phyloP scores from a whole-genome alignment of 208 protist genomes.

The Endotrypanum monterogeii region DNA sequence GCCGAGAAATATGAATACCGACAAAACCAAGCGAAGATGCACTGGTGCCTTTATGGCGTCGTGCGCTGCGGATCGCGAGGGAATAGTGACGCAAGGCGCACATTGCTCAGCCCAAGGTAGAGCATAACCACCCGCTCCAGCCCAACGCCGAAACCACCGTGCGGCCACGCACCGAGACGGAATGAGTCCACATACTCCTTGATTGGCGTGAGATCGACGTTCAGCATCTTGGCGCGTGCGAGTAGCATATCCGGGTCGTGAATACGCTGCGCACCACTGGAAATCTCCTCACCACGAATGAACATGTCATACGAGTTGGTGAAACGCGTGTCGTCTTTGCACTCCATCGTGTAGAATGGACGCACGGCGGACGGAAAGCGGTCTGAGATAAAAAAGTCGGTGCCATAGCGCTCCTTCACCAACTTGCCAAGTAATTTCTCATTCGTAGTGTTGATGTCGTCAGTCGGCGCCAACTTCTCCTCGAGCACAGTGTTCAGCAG shows the following conservation, averaged over 20 bases:
- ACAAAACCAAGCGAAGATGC: not conserved
- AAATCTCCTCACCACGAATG: slow-evolving; percentile 99
- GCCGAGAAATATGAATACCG: not conserved
- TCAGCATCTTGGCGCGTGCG: slow-evolving; percentile 71
- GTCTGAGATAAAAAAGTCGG: slow-evolving; percentile 99
- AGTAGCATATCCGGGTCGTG: slow-evolving; percentile 96
- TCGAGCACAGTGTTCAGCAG: slow-evolving; percentile 91
- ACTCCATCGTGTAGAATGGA: slow-evolving; percentile 99
- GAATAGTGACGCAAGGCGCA: slow-evolving; percentile 98
- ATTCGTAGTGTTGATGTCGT: slow-evolving; percentile 95
- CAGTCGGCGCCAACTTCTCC: slow-evolving; percentile 79
- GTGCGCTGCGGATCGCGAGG: slow-evolving; percentile 98
- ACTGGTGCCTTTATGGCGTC: slow-evolving; percentile 64
- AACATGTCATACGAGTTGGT: slow-evolving; percentile 99
- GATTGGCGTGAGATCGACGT: slow-evolving; percentile 89
- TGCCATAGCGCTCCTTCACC: slow-evolving; percentile 98
- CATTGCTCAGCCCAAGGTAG: slow-evolving; percentile 98
- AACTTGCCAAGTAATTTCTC: slow-evolving; percentile 97
- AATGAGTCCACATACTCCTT: slow-evolving; percentile 99
- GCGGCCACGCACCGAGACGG: slow-evolving; percentile 97
- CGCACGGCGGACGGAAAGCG: slow-evolving; percentile 96
- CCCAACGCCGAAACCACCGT: slow-evolving; percentile 99
- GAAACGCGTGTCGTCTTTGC: slow-evolving; percentile 90
- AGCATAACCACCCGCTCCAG: slow-evolving; percentile 99
- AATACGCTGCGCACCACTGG: slow-evolving; percentile 99